These are phyloP conservation scores for Chlorokybus atmophyticus DNA, from an alignment of 139 green algal genomes.

Conservation along the genomic window DNA sequence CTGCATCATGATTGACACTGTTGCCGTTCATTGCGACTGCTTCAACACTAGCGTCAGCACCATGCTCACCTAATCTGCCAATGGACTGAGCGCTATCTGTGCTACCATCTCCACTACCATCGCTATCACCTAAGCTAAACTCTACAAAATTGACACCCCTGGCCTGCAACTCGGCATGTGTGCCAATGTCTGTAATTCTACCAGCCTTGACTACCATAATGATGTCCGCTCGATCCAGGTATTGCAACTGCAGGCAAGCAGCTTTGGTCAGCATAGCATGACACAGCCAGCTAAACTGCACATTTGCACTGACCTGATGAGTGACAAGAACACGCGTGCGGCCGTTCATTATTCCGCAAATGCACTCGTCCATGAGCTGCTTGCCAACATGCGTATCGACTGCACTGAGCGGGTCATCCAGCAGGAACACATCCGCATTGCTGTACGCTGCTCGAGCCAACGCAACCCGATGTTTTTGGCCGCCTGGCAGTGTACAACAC, in stretches of 20 bases:
- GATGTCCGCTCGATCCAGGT: constrained; percentile 60
- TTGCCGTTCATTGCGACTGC: no score
- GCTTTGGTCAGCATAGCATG: no score
- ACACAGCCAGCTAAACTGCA: no score
- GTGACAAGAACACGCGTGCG: constrained; percentile 69
- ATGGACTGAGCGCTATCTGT: no score
- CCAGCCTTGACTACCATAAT: constrained; percentile 74
- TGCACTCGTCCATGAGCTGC: constrained; percentile 22
- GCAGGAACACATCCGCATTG: constrained; percentile 40
- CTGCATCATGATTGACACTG: no score
- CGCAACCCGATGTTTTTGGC: constrained; percentile 60
- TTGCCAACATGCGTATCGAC: constrained; percentile 55
- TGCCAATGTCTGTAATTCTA: constrained; percentile 41
- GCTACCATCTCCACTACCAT: no score
- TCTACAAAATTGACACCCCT: no score
- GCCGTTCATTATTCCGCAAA: constrained; percentile 40
- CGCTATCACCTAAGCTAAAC: no score
- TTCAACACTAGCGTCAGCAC: no score
- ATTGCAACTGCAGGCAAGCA: constrained; percentile 59
- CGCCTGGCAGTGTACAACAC: constrained; percentile 29
- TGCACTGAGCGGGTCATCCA: constrained; percentile 74
- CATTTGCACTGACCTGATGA: constrained; percentile 37
- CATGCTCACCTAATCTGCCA: no score
- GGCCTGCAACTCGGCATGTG: constrained; percentile 26
- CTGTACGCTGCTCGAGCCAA: constrained; percentile 44